Base-by-base conservation (phyloP, 1,284 basidiomycete species). In the Takashimella koratensis region DNA sequence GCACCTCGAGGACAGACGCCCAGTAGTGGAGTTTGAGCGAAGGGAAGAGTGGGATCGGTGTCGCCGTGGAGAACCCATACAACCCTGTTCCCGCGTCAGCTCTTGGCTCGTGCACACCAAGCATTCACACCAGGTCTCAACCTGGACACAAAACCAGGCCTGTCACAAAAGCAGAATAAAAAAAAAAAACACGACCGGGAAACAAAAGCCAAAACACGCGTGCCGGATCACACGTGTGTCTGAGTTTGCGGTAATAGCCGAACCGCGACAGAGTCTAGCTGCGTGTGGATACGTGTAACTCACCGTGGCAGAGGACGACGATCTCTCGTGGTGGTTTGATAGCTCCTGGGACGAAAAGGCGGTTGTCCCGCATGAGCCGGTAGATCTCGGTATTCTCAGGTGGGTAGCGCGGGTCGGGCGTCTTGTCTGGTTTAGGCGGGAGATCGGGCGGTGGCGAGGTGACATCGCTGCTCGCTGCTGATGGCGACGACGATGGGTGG, bases 231-330 rank as follows among this genome's bases (percentile, higher is more conserved):
- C n/a, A n/a, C n/a, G n/a, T n/a, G n/a, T n/a, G n/a, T n/a, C n/a
- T n/a, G n/a, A n/a, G n/a, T n/a, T n/a, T n/a, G n/a, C n/a, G n/a
- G n/a, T n/a, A n/a, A n/a, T n/a, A n/a, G n/a, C n/a, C n/a, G n/a
- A n/a, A n/a, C n/a, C n/a, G n/a, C n/a, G n/a, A n/a, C n/a, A n/a
- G n/a, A n/a, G n/a, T n/a, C n/a, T n/a, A n/a, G n/a, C n/a, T n/a
- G n/a, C n/a, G n/a, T n/a, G n/a, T n/a, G n/a, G n/a, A n/a, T n/a
- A n/a, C n/a, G n/a, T n/a, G 16, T n/a, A 52, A 74, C 83, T 71
- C 70, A 91, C 93, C 93, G 76, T 98, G 95, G 67, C 92, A 98
- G 13, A 98, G 81, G 0, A 96, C 92, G 58, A 98, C 88, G 3
- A 93, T 91, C 73, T 91, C 84, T 12, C 90, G 82, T 0, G 95